Base-by-base conservation (phyloP, 1,284 basidiomycete species). In the Melampsora abietis-canadensis region DNA sequence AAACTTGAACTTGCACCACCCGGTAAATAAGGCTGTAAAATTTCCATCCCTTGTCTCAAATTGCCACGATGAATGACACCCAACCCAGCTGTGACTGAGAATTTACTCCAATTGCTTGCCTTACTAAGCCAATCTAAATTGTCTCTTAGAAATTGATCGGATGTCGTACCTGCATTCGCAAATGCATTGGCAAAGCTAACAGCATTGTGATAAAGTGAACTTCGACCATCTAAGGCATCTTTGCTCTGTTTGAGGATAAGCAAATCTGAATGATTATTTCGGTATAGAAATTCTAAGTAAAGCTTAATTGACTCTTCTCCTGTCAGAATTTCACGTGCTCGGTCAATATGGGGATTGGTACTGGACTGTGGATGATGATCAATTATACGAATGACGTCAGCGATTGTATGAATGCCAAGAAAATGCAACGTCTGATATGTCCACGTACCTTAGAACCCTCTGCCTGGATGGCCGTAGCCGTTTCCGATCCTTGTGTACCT, bases 61-160 rank as follows among this genome's bases (percentile, higher is more conserved):
- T 93, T 94, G 60, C 94, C 94, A 79, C 94, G 94, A 84, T 97
- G 93, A 78, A 98, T 96, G 67, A 97, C 91, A 78, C 94, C 94
- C 30, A 98, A 87, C 8, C 91, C 92, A 30, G 94, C 93, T 7
- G 94, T 96, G 2, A 94, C 92, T 8, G 92, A 92, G 83, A 97
- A 98, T 81, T 97, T 98, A 59, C 92, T 92, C 94, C 94, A 98
- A 81, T 98, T 96, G 54, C 89, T 90, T 2, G 94, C 94, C 76
- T 92, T 86, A 30, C 88, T 90, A 1, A 98, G 87, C 92, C 93
- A 98, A 81, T 95, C 94, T 62, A 98, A 86, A 81, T 97, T 97
- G 75, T 95, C 92, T 12, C 92, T 88, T 34, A 98, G 84, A 85
- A 97, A 98, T 47, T 87, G 82, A 79, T 98, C 94, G 2, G 92